A percentile compares a stretch with the other conserved stretches of the same genome.
Evolutionary conservation across 139 green algal genomes (phyloP).

Genomic region (Tetraselmis chui): DNA sequence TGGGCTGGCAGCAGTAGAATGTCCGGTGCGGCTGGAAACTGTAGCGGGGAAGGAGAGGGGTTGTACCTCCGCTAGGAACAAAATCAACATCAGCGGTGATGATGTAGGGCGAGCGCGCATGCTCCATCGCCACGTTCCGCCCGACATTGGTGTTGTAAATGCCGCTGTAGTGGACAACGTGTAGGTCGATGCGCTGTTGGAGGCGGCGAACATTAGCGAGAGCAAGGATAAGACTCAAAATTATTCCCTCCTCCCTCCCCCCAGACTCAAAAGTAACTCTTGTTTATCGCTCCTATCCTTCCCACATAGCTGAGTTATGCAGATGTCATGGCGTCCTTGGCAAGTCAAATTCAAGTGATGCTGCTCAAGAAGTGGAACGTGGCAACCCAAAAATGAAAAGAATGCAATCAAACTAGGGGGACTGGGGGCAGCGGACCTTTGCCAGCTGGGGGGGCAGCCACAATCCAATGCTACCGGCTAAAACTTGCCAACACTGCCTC

Average conservation of each 20-base stretch:
- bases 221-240: too few species aligned
- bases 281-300: too few species aligned
- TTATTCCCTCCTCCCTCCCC: too few species aligned
- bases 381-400: too few species aligned
- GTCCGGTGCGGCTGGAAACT: background rate
- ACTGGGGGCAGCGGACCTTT: background rate
- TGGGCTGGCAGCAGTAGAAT: background rate
- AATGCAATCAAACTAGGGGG: background rate
- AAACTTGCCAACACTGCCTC: background rate
- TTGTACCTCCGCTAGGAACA: background rate
- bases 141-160: background rate
- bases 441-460: background rate
- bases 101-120: background rate
- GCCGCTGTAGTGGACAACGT: background rate
- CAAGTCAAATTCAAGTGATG: too few species aligned
- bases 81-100: background rate
- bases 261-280: too few species aligned
- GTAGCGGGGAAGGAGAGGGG: background rate
- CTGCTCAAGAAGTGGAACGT: too few species aligned
- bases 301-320: background rate
- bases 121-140: background rate
- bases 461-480: background rate
- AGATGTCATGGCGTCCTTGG: background rate
- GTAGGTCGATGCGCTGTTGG: background rate
- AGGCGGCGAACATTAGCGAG: background rate